Evolutionary conservation across 805 yeast species (phyloP), one percentile per base, ranked within the genome.

Genomic region (Saccharomycopsis schoenii): DNA sequence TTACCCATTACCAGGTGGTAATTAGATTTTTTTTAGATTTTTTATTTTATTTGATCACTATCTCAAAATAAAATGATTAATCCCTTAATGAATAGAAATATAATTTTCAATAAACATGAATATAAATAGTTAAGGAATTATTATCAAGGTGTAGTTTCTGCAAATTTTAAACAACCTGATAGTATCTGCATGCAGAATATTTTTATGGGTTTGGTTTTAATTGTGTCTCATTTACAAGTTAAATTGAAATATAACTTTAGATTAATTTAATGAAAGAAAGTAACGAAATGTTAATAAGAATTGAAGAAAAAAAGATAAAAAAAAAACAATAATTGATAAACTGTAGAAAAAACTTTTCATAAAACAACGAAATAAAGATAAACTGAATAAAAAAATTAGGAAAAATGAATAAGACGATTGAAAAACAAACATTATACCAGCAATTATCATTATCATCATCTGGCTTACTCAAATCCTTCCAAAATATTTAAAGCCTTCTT

Each of bases 1-100:
- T 64, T 90, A 78, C 76, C 96, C 97, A 34, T 96, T 91, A 65
- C 97, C 97, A 59, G 96, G 96, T 68, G 96, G 52, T 47, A 47
- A 47, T 21, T 37, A 36, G 15, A 88, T 54, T 34, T 54, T 36
- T 37, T 54, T 36, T 56, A 39, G 14, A 17, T 8, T 17, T 39
- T 36, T 25, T 4, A 17, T 17, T 54, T 11, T 14, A n/a, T 24
- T 52, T 19, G 52, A 47, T 47, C 14, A 25, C 12, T 24, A 6
- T 47, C 34, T 4, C 34, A 6, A 29, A 6, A 29, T 6, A 29
- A 29, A 29, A 29, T 29, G 34, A 6, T 29, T 29, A 29, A 29
- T 6, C 34, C 6, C 6, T 29, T 29, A 6, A 29, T 29, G 6
- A 29, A 29, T 29, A 29, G 34, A 29, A 29, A 29, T 29, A 24